A percentile compares a stretch with the other conserved stretches of the same genome.
phyloP scores from a whole-genome alignment of 2,329 filamentous ascomycete genomes.

The Colletotrichum brevisporum region DNA sequence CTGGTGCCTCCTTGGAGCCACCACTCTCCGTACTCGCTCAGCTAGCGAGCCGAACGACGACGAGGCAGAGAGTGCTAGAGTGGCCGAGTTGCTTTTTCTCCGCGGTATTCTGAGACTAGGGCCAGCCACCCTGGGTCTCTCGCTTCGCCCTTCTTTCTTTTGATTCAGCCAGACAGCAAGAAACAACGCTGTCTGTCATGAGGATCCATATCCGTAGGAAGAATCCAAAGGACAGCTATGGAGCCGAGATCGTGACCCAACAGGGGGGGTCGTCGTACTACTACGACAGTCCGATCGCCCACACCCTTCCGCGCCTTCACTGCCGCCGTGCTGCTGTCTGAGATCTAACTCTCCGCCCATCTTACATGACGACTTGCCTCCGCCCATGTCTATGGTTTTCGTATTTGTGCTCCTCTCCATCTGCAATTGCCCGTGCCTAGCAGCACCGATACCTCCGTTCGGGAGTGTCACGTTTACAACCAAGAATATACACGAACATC shows the following conservation, averaged over 20 bases:
- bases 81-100: constrained; percentile 35
- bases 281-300: constrained; percentile 21
- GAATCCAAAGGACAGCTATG: constrained; percentile 6
- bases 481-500: constrained; percentile 9
- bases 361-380: constrained; percentile 34
- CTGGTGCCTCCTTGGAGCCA: neutral
- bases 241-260: constrained; percentile 26
- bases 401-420: constrained; percentile 17
- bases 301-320: constrained; percentile 17
- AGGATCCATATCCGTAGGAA: neutral
- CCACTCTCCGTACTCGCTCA: neutral
- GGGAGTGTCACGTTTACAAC: neutral
- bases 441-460: constrained; percentile 2
- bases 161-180: constrained; percentile 30
- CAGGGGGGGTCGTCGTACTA: constrained; percentile 4
- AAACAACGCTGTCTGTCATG: constrained; percentile 9
- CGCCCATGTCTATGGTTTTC: constrained; percentile 7
- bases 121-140: constrained; percentile 32
- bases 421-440: constrained; percentile 23
- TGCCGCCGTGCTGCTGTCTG: constrained; percentile 25
- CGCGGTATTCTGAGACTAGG: constrained; percentile 38
- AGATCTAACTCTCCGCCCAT: constrained; percentile 28
- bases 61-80: constrained; percentile 9
- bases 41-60: constrained; percentile 6
- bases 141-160: constrained; percentile 31